Conservation (phyloP, 257 asterid species). For the Avicennia marina region DNA sequence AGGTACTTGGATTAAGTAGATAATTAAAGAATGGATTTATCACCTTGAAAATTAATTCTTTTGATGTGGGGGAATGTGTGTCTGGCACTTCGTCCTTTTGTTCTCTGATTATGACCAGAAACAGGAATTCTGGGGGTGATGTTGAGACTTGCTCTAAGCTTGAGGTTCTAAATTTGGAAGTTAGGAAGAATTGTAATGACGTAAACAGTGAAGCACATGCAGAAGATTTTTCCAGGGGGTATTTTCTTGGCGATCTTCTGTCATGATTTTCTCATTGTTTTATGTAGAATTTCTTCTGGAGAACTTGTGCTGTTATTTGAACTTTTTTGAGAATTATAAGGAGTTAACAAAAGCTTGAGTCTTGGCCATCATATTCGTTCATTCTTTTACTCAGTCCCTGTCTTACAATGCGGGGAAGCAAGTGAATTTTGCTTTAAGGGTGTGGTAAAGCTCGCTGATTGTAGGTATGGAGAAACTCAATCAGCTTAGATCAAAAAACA, state of each 20-base stretch:
- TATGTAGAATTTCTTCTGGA: too few species aligned
- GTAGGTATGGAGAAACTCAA: constrained; percentile 4
- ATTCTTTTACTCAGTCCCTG: too few species aligned
- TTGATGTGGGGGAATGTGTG: constrained; percentile 6
- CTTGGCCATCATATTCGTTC: too few species aligned
- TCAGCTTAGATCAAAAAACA: not conserved
- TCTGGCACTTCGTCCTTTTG: constrained; percentile 17
- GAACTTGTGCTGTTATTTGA: too few species aligned
- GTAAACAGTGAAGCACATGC: constrained; percentile 36
- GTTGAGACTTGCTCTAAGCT: constrained; percentile 85
- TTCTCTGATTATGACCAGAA: constrained; percentile 32
- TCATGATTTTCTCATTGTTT: constrained; percentile 16
- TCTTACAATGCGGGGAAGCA: too few species aligned
- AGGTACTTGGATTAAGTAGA: constrained; percentile 35
- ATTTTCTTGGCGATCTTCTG: constrained; percentile 25
- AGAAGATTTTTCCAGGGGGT: constrained; percentile 52
- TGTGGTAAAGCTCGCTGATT: not conserved
- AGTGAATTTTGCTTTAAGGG: too few species aligned
- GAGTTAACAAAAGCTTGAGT: too few species aligned
- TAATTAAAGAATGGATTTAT: constrained; percentile 7
- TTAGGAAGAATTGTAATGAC: constrained; percentile 46
- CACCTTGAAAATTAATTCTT: not conserved
- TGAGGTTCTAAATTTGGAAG: constrained; percentile 79
- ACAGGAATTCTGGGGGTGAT: constrained; percentile 61
- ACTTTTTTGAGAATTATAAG: too few species aligned